Evolutionary conservation across 2,329 filamentous ascomycete species (phyloP).

Genomic region (Calonectria hongkongensis): DNA sequence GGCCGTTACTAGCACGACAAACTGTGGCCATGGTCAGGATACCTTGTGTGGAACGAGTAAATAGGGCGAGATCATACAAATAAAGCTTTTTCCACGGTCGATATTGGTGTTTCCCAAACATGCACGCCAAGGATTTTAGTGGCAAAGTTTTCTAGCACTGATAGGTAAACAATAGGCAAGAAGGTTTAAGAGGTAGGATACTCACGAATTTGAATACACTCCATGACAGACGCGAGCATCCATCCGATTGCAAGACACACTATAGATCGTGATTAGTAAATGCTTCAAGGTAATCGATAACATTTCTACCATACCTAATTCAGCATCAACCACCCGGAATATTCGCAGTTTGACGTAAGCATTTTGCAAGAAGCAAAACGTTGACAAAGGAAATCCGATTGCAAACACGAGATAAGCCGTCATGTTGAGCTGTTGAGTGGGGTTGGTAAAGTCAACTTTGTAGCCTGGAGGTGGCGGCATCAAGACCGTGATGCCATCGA

Average conservation of each 20-base stretch:
- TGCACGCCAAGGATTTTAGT: conserved; percentile 41
- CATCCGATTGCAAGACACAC: conserved; percentile 14
- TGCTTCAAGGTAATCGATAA: fast-evolving
- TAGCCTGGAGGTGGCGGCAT: conserved; percentile 54
- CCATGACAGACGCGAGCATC: not conserved
- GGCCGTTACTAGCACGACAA: conserved; percentile 53
- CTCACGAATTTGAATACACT: conserved; percentile 22
- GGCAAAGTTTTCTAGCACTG: conserved; percentile 35
- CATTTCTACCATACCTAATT: conserved; percentile 34
- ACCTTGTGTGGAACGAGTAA: too few relatives aligned
- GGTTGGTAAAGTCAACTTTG: conserved; percentile 56
- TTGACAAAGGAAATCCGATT: conserved; percentile 37
- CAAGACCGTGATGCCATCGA: conserved; percentile 51
- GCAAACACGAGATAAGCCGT: conserved; percentile 52
- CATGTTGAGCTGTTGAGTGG: conserved; percentile 41
- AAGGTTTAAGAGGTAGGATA: too few relatives aligned
- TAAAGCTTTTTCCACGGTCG: conserved; percentile 29
- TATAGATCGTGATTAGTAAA: not conserved
- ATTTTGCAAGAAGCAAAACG: conserved; percentile 51
- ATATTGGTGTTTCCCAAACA: conserved; percentile 39
- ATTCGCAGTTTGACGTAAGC: conserved; percentile 46
- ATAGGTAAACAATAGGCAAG: not conserved
- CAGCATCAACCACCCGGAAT: conserved; percentile 25
- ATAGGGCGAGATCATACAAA: conserved; percentile 2
- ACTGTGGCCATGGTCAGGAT: conserved; percentile 13